Evolutionary conservation across 345 rosid genomes (phyloP).

Genomic region (Eucalyptus regnans): DNA sequence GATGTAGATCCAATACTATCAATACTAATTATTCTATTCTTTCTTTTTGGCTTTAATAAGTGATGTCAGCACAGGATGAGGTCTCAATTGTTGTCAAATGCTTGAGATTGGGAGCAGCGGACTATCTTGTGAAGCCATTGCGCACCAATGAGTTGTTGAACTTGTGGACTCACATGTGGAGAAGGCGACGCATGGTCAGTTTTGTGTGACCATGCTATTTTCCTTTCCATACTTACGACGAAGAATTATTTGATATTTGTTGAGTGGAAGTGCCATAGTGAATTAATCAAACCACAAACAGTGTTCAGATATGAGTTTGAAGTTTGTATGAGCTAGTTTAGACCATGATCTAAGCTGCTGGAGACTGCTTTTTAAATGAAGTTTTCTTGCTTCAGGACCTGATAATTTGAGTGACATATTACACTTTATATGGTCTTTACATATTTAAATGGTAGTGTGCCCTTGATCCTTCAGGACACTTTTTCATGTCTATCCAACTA

Average conservation of each 20-base stretch:
- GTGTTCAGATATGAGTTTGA: not conserved
- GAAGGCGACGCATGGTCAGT: slow-evolving; percentile 37
- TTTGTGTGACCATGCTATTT: not conserved
- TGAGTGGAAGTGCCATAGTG: not conserved
- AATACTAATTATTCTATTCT: not conserved
- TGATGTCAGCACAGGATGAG: slow-evolving; percentile 48
- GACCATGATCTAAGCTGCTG: not conserved
- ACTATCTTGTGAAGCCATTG: slow-evolving; percentile 47
- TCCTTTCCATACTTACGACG: not conserved
- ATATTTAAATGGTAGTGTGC: not conserved
- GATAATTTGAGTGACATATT: not conserved
- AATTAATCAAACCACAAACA: not conserved
- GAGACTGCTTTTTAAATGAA: not conserved
- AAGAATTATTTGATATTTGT: not conserved
- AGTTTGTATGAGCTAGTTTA: not conserved
- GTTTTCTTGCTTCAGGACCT: not conserved
- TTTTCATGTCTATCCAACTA: not conserved
- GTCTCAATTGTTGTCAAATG: slow-evolving; percentile 37
- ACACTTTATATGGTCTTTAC: not conserved
- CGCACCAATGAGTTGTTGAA: slow-evolving; percentile 33
- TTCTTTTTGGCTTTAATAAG: slow-evolving; percentile 12
- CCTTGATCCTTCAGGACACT: not conserved
- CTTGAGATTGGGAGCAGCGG: slow-evolving; percentile 43
- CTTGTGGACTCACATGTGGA: slow-evolving; percentile 48
- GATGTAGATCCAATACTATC: not conserved